These are phyloP conservation scores for Backusella westeae DNA, from an alignment of 192 early-diverging fungal genomes.

Conservation along the genomic window DNA sequence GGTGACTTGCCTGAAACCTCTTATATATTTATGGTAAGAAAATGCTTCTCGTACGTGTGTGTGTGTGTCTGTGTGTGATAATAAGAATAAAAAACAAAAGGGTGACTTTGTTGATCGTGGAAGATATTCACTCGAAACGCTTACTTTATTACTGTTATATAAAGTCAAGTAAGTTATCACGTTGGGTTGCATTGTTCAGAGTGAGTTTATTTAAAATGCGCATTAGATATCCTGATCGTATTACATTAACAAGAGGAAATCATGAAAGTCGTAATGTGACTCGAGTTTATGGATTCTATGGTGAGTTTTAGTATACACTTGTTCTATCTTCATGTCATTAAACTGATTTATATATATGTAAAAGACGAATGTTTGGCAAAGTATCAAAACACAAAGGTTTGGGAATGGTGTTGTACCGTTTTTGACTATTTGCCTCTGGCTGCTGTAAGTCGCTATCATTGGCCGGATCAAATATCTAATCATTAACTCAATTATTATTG, in stretches of 20 bases:
- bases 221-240: constrained; percentile 87
- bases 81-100: constrained; percentile 36
- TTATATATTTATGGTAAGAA: constrained; percentile 95
- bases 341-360: neutral
- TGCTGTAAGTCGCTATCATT: constrained; percentile 60
- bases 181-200: neutral
- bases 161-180: constrained; percentile 77
- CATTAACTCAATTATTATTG: neutral
- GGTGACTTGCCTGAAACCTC: constrained; percentile 89
- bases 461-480: neutral
- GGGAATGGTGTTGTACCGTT: constrained; percentile 92
- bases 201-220: constrained; percentile 13
- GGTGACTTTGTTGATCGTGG: constrained; percentile 99
- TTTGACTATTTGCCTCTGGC: constrained; percentile 91
- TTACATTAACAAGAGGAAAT: constrained; percentile 92
- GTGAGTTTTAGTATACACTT: constrained; percentile 34
- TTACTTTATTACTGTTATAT: constrained; percentile 83
- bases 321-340: neutral
- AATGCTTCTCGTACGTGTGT: neutral
- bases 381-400: constrained; percentile 90
- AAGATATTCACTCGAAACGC: constrained; percentile 94
- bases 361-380: constrained; percentile 89
- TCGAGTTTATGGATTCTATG: constrained; percentile 94
- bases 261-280: constrained; percentile 96
- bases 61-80: neutral